Base-by-base conservation (phyloP, 2,329 filamentous ascomycete genomes). In the Monosporascus sp. region DNA sequence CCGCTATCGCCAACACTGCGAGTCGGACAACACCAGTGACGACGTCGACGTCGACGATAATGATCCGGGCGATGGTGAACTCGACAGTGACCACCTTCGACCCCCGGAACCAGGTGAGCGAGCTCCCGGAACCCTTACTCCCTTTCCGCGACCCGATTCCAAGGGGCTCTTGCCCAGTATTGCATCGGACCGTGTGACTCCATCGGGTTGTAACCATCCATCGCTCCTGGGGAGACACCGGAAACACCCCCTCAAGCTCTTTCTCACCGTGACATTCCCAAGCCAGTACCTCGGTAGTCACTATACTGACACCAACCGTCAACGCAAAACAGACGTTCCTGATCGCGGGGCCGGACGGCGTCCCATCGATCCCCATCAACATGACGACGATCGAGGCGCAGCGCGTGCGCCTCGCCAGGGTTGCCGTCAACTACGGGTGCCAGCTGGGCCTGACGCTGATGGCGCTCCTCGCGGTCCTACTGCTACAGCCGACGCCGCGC, bases 401-500 rank as follows among this genome's bases (percentile, higher is more conserved):
- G 47, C 59, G 63, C 11, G 51, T 63, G 17, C 59, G 58, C 3
- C 57, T 65, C 2, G 61, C 60, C 57, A 71, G 67, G 61, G 67
- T 72, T 25, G 67, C 65, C 65, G 83, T 89, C 74, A 86, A 85
- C 70, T 89, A 86, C 66, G 85, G 81, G 50, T 72, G 79, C 18
- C 88, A 93, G 67, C 76, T 91, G 50, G 89, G 89, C 31, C 82
- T 87, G 24, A 82, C 81, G 47, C 58, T 86, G 53, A 71, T 87
- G 55, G 80, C 90, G 63, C 73, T 92, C 18, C 60, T 87, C 44
- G 75, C 88, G 31, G 73, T 92, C 3, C 71, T 90, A 11, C 63
- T 86, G 54, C 77, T 92, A 67, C 91, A 88, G 0, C 81, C 82
- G 20, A 67, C 74, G 0, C 75, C 82, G 59, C 90, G 89, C 81